These are phyloP conservation scores for Kodamaea hsintzibuensis DNA, from an alignment of 805 yeast genomes.

Conservation along the genomic window DNA sequence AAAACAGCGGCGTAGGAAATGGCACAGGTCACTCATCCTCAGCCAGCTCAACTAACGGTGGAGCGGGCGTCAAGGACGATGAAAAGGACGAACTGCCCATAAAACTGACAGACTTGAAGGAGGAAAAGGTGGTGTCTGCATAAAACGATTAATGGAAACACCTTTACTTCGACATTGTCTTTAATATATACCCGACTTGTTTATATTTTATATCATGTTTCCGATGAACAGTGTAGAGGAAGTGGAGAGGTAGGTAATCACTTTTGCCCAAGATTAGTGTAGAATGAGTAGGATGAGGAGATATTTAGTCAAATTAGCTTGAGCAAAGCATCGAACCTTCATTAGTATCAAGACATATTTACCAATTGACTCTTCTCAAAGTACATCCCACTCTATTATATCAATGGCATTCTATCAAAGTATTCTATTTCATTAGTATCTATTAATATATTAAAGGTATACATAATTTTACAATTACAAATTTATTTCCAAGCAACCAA, in stretches of 20 bases:
- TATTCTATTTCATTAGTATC: neutral
- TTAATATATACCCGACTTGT: neutral
- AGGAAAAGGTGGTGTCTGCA: constrained; percentile 5
- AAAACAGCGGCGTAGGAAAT: neutral
- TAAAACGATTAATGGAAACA: neutral
- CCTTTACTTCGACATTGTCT: neutral
- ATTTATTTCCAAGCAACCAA: too few species aligned
- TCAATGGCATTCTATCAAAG: neutral
- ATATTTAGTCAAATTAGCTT: too few species aligned
- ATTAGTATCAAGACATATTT: too few species aligned
- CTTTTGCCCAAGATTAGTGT: too few species aligned
- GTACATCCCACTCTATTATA: too few species aligned
- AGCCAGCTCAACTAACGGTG: constrained; percentile 2
- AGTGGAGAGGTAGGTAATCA: neutral
- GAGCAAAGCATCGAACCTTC: too few species aligned
- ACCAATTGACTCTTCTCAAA: too few species aligned
- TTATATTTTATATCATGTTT: neutral
- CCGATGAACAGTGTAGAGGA: neutral
- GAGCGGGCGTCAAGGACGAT: neutral
- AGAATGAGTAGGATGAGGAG: too few species aligned
- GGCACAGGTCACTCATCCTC: constrained; percentile 1
- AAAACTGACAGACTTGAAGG: constrained; percentile 13
- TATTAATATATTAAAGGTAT: too few species aligned
- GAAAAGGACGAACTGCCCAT: constrained; percentile 16
- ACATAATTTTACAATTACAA: too few species aligned